A percentile compares a stretch with the other conserved stretches of the same genome.
phyloP scores from a whole-genome alignment of 2,329 filamentous ascomycete genomes.

The Pyricularia sp. region DNA sequence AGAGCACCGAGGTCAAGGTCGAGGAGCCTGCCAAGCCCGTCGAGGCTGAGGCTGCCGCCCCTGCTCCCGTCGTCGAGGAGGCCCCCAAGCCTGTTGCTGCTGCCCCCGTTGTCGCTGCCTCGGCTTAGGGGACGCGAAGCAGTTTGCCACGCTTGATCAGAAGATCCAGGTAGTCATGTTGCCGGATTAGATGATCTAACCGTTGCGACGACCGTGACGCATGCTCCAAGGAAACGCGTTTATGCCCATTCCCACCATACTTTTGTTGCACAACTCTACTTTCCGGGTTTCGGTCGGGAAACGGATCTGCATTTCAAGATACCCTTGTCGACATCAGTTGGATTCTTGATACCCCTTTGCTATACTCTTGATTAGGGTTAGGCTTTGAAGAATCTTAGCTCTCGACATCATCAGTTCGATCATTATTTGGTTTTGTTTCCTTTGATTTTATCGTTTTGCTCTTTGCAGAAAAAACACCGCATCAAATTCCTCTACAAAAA shows the following conservation, averaged over 20 bases:
- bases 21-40: slow-evolving; percentile 12
- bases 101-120: slow-evolving; percentile 39
- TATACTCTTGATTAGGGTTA: background rate
- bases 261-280: slow-evolving; percentile 6
- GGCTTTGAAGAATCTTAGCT: background rate
- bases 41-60: slow-evolving; percentile 21
- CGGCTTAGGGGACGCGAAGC: slow-evolving; percentile 31
- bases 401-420: background rate
- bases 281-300: slow-evolving; percentile 29
- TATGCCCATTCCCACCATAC: background rate
- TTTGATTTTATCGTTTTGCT: background rate
- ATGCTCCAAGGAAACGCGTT: slow-evolving; percentile 4
- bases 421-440: background rate
- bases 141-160: background rate
- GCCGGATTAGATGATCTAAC: slow-evolving; percentile 8
- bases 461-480: background rate
- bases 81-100: slow-evolving; percentile 27
- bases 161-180: background rate
- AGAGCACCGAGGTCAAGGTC: slow-evolving; percentile 17
- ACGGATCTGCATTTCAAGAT: slow-evolving; percentile 50
- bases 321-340: slow-evolving; percentile 33
- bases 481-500: background rate
- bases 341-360: slow-evolving; percentile 7
- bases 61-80: slow-evolving; percentile 26
- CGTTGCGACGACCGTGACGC: slow-evolving; percentile 18